Evolutionary conservation across 192 early-diverging fungal species (phyloP), one percentile per base, ranked within the genome.

Genomic region (Kappamyces sp.): DNA sequence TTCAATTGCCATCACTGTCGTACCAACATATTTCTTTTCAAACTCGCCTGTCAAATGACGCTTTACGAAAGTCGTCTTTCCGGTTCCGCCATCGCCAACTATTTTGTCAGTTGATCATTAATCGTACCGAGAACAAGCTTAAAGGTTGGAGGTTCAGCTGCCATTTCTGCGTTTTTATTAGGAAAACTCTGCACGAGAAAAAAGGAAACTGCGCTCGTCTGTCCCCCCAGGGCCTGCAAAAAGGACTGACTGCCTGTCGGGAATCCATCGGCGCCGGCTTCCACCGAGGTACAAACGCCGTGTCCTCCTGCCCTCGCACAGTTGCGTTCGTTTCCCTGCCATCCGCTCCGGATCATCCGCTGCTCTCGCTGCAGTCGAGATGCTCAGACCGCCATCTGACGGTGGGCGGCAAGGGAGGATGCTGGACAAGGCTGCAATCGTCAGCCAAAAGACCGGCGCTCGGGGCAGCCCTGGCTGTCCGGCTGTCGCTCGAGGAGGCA

Each of bases 21-120:
- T 83, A 91, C 90, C 91, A 68, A 99, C 86, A 77, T 99, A 99
- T 78, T 94, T 96, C 93, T 99, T 99, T 76, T 99, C 97, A 66
- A 97, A 99, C 84, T 99, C 97, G 69, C 97, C 97, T 59, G 93
- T 93, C 77, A 91, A 87, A 69, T 99, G 97, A 67, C 97, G 93
- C 86, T 99, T 99, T 66, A 99, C 97, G 69, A 99, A 99, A 64
- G 97, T 99, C 62, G 97, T 99, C 84, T 99, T 99, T 66, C 97
- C 97, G 31, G 97, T 96, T 71, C 94, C 94, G 73, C 94, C 93
- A 69, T 96, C 94, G 59, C 97, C 94, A 71, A 99, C 94, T 79
- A 52, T 8, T 15, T 35, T 15, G 43, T 5, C 32, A 35, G 37
- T 13, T 35, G 57, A 60, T 37, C 2, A 15, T 7, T 1, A 12